A percentile compares a stretch with the other conserved stretches of the same genome.
phyloP scores from a whole-genome alignment of 2,329 filamentous ascomycete genomes.

The Gnomoniopsis smithogilvyi region DNA sequence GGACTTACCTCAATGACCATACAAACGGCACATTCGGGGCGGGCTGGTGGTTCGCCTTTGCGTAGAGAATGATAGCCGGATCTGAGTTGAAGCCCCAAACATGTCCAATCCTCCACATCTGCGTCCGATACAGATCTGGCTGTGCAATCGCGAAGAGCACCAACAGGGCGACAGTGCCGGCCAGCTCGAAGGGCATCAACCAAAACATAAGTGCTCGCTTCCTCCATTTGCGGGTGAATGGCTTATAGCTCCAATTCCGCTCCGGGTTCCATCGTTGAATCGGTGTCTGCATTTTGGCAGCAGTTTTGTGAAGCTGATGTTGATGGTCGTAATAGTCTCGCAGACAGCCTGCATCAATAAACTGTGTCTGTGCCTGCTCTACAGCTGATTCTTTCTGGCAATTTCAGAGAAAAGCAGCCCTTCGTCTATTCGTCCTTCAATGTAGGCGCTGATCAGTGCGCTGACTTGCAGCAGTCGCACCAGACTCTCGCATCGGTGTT shows the following conservation, averaged over 20 bases:
- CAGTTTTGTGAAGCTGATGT: not conserved
- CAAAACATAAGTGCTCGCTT: slow-evolving; percentile 56
- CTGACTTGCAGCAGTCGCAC: slow-evolving; percentile 16
- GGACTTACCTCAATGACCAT: slow-evolving; percentile 69
- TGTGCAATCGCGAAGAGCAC: slow-evolving; percentile 71
- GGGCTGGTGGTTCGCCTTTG: slow-evolving; percentile 67
- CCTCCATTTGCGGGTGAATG: slow-evolving; percentile 59
- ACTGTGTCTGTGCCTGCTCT: not conserved
- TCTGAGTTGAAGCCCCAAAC: slow-evolving; percentile 72
- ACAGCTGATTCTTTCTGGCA: not conserved
- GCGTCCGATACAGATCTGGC: slow-evolving; percentile 68
- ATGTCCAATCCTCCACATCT: slow-evolving; percentile 70
- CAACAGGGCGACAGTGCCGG: slow-evolving; percentile 61
- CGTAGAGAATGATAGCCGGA: slow-evolving; percentile 66
- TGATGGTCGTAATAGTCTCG: not conserved
- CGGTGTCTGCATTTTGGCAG: slow-evolving; percentile 4
- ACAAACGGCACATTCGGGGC: slow-evolving; percentile 63
- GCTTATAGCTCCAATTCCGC: slow-evolving; percentile 43
- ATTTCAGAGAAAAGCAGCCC: not conserved
- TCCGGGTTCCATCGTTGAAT: slow-evolving; percentile 14
- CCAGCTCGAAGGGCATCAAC: slow-evolving; percentile 65
- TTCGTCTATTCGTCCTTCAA: not conserved
- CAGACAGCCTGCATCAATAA: not conserved
- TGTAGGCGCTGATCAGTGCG: slow-evolving; percentile 3
- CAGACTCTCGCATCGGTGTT: slow-evolving; percentile 13